Base-by-base conservation (phyloP, 108 stramenopile genomes). In the Epithemia pelagica region DNA sequence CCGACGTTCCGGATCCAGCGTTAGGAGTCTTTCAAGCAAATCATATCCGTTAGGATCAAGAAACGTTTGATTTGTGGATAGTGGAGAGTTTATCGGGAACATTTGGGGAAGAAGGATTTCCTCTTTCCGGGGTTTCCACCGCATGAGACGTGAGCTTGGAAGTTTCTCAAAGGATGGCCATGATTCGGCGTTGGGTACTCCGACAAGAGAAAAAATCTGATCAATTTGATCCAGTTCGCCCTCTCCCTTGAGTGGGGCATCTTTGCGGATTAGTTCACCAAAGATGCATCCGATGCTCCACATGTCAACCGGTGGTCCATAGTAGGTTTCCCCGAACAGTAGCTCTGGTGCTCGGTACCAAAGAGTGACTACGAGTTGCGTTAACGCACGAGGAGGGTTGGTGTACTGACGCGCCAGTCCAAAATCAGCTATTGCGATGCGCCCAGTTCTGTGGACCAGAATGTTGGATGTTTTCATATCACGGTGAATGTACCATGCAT, bases 201-300 rank as follows among this genome's bases (percentile, higher is more conserved):
- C 97, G 0, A 97, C 61, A 59, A 97, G 73, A 57, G 78, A 62
- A 74, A 98, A 98, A 59, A 96, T 96, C 59, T 97, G 91, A 54
- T 92, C 82, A 62, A 99, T 88, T 78, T 99, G 98, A 69, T 99
- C 95, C 53, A 98, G 68, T 71, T 97, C 95, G 19, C 95, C 94
- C 66, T 93, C 78, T 30, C 98, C 97, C 54, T 94, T 88, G 68
- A 99, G 77, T 18, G 97, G 81, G 5, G 96, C 93, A n/a, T 82
- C 77, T 61, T 94, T 87, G 24, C 83, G 79, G 28, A 98, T 78
- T 29, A 98, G 75, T 77, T 99, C 99, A 0, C 96, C 98, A 76
- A 99, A 95, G 59, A 98, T 97, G 65, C 99, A 99, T 1, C 99
- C 97, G 26, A 97, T 66, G 59, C 83, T 94, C 97, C 97, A 98